phyloP scores from a whole-genome alignment of 2,329 filamentous ascomycete species.

The Penicillium palitans region DNA sequence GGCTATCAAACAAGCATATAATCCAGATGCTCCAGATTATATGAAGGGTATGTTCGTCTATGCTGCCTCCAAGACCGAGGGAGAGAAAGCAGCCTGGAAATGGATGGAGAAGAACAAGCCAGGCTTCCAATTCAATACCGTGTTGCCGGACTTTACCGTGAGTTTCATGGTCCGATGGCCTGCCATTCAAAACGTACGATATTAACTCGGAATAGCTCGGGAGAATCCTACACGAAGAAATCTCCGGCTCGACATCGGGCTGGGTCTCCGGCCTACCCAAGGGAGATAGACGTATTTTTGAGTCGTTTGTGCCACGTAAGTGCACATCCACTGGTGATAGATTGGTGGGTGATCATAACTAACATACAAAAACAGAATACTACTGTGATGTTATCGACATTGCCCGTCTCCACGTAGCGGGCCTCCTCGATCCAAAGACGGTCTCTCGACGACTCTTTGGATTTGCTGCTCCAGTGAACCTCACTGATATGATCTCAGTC shows the following conservation, averaged over 20 bases:
- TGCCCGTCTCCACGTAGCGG: conserved; percentile 7
- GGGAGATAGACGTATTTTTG: conserved; percentile 7
- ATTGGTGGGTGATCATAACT: background rate
- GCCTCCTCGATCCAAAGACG: conserved; percentile 6
- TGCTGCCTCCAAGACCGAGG: conserved; percentile 49
- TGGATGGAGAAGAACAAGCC: conserved; percentile 48
- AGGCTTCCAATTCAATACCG: conserved; percentile 45
- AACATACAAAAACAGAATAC: conserved; percentile 2
- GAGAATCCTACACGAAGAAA: conserved; percentile 35
- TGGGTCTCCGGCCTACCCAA: conserved; percentile 8
- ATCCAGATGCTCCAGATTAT: conserved; percentile 29
- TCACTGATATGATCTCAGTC: conserved; percentile 6
- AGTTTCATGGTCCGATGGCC: conserved; percentile 35
- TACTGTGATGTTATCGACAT: conserved; percentile 35
- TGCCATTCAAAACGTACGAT: background rate
- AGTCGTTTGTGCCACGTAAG: conserved; percentile 4
- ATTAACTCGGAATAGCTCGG: conserved; percentile 28
- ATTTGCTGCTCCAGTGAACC: conserved; percentile 3
- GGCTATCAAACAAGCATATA: conserved; percentile 39
- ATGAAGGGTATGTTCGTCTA: conserved; percentile 38
- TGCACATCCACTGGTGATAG: background rate
- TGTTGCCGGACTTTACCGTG: conserved; percentile 38
- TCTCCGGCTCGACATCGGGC: conserved; percentile 21
- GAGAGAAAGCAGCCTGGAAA: conserved; percentile 50
- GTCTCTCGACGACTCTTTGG: conserved; percentile 11